A percentile compares a stretch with the other conserved stretches of the same genome.
These are phyloP conservation scores for Penicillium brasilianum DNA, from an alignment of 2,329 filamentous ascomycete genomes.

Conservation along the genomic window DNA sequence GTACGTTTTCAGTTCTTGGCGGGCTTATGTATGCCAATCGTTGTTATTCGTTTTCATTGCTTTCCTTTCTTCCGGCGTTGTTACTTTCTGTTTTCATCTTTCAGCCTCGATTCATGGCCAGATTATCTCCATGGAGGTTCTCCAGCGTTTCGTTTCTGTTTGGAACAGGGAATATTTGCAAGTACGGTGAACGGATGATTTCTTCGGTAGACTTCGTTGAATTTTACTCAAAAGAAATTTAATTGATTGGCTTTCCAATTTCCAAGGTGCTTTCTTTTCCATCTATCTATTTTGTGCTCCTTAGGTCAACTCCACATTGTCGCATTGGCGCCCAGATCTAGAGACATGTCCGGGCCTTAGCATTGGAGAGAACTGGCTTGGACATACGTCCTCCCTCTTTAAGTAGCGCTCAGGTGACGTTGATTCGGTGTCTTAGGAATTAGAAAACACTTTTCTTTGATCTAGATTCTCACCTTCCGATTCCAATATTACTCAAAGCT, in stretches of 20 bases:
- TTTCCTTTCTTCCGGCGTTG: background rate
- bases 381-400: background rate
- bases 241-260: background rate
- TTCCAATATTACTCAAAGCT: background rate
- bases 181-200: slow-evolving; percentile 6
- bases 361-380: too few relatives aligned
- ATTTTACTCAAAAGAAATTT: slow-evolving; percentile 15
- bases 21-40: slow-evolving; percentile 18
- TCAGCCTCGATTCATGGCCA: slow-evolving; percentile 3
- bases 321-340: background rate
- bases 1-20: slow-evolving; percentile 15
- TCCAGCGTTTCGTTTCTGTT: slow-evolving; percentile 7
- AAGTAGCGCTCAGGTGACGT: background rate
- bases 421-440: background rate
- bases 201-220: slow-evolving; percentile 20
- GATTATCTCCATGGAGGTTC: background rate
- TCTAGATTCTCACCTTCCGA: background rate
- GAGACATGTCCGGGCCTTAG: too few relatives aligned
- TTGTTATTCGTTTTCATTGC: slow-evolving; percentile 9
- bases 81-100: background rate
- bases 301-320: background rate
- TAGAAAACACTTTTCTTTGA: background rate
- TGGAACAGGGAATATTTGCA: background rate
- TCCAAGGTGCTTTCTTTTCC: background rate
- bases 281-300: background rate